Evolutionary conservation across 1,284 basidiomycete species (phyloP), one percentile per base, ranked within the genome.

Genomic region (Mycosarcoma maydis): DNA sequence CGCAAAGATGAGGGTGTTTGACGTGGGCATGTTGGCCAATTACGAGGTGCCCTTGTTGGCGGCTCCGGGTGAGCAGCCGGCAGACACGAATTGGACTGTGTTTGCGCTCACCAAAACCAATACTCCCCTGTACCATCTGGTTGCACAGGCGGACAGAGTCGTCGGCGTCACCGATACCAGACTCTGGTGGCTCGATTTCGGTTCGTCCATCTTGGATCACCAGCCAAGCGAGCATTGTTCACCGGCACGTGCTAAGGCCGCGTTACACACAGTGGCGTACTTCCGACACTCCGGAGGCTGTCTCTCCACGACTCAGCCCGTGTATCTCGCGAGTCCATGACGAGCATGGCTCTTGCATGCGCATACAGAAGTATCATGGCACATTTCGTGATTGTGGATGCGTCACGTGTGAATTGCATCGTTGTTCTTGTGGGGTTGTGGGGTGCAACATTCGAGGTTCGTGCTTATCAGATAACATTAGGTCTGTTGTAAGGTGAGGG

Each of bases 171-270:
- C 60, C 6, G 59, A 70, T 37, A 36, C 37, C 7, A 61, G 23
- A 13, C 11, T 73, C 11, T 73, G 70, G 70, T 51, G 44, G 16
- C 40, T 69, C 27, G 56, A 73, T 23, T 69, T 73, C 17, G 53
- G 55, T 9, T n/a, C 14, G n/a, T 24, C 57, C 9, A 8, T 46
- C 17, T 19, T 47, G 11, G n/a, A 34, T n/a, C 9, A n/a, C n/a
- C n/a, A n/a, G n/a, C n/a, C n/a, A n/a, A n/a, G n/a, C n/a, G n/a
- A n/a, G n/a, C n/a, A n/a, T n/a, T n/a, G n/a, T n/a, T n/a, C n/a
- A n/a, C n/a, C n/a, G n/a, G n/a, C n/a, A n/a, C n/a, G n/a, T n/a
- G n/a, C n/a, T n/a, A n/a, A n/a, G n/a, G n/a, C n/a, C n/a, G n/a
- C n/a, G n/a, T n/a, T n/a, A 26, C 5, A 20, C 6, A 16, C 24